Percentiles rank a stretch among this genome's conserved stretches.
phyloP scores from a whole-genome alignment of 345 rosid genomes.

The Populus deltoides region DNA sequence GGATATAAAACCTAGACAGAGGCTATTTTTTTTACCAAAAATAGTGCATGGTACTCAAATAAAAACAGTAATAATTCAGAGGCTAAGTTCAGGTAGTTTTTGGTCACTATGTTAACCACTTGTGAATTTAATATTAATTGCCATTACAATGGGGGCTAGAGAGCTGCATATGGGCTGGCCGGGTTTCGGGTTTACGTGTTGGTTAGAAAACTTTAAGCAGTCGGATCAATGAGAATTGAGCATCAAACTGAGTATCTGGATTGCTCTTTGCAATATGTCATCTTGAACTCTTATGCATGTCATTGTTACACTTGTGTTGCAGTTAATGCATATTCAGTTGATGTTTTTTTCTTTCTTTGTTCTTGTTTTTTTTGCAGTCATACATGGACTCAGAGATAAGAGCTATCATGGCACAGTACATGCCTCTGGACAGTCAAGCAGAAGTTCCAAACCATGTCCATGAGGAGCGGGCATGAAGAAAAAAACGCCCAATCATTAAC shows the following conservation, averaged over 20 bases:
- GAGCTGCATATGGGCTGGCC: not conserved
- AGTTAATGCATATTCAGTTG: too few relatives aligned
- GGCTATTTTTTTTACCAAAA: too few relatives aligned
- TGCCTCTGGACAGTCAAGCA: constrained; percentile 88
- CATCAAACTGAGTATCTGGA: not conserved
- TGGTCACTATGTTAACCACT: not conserved
- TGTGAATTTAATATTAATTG: not conserved
- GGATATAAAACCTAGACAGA: too few relatives aligned
- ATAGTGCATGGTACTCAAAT: too few relatives aligned
- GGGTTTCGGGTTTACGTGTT: not conserved
- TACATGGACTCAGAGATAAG: constrained; percentile 99
- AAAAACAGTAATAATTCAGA: too few relatives aligned
- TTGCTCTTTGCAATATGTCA: not conserved
- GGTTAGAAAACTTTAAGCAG: not conserved
- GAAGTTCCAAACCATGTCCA: constrained; percentile 62
- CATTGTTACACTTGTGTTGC: not conserved
- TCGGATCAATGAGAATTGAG: not conserved
- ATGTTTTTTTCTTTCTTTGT: not conserved
- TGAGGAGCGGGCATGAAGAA: constrained; percentile 52
- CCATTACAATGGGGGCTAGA: not conserved
- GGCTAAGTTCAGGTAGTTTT: too few relatives aligned
- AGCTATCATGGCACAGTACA: constrained; percentile 97
- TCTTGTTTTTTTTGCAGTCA: constrained; percentile 42
- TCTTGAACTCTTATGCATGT: not conserved
- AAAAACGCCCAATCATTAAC: not conserved